Conservation (phyloP, 768 basidiomycete species). For the Boletus vinaceobasis region DNA sequence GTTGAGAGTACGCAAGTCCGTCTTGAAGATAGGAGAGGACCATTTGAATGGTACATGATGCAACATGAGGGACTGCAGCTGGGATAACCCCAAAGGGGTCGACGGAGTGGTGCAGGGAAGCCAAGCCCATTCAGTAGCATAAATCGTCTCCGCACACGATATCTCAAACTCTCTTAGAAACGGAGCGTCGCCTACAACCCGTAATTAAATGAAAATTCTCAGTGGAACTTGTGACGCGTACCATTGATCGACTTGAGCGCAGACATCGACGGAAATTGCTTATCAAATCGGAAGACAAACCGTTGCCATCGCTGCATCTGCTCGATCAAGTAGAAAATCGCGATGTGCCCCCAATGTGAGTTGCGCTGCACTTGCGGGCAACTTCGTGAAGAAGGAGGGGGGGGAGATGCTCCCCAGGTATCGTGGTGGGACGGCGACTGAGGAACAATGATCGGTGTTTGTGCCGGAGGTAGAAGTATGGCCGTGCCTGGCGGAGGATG, state of each 20-base stretch:
- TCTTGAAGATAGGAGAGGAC: conserved; percentile 69
- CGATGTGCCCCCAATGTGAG: conserved; percentile 77
- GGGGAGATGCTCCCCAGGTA: conserved; percentile 36
- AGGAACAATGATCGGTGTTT: conserved; percentile 45
- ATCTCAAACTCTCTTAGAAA: conserved; percentile 74
- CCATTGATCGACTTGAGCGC: conserved; percentile 73
- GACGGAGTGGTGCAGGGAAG: conserved; percentile 50
- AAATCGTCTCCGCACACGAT: conserved; percentile 63
- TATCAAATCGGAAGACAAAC: conserved; percentile 78
- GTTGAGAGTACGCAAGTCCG: conserved; percentile 54
- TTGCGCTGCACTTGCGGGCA: conserved; percentile 40
- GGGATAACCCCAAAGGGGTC: conserved; percentile 38
- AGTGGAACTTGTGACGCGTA: conserved; percentile 31
- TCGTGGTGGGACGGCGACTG: conserved; percentile 41
- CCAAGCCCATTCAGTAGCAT: conserved; percentile 69
- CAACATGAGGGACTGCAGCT: conserved; percentile 56
- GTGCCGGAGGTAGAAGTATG: conserved; percentile 35
- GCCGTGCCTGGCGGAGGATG: conserved; percentile 26
- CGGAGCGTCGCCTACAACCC: conserved; percentile 60
- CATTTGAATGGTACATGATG: conserved; percentile 76
- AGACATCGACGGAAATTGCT: conserved; percentile 67
- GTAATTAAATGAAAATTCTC: conserved; percentile 1
- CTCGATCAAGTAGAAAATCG: conserved; percentile 72
- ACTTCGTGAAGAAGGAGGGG: conserved; percentile 26
- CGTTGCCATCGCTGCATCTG: conserved; percentile 82